phyloP scores from a whole-genome alignment of 139 green algal species.

The Chlorella sp. region DNA sequence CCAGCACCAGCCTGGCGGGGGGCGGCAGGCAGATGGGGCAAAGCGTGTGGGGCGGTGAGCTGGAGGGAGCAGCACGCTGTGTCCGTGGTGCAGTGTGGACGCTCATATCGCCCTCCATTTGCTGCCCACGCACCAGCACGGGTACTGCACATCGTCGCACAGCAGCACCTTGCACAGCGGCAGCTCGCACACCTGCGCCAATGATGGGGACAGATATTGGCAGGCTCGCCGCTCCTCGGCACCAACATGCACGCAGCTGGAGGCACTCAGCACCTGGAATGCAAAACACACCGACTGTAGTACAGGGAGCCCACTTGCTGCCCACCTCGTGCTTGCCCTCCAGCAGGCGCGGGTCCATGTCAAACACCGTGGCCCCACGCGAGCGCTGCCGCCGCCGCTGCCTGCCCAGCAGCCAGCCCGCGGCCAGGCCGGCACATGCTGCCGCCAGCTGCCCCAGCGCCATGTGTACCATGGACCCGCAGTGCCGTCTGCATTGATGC shows the following conservation, averaged over 20 bases:
- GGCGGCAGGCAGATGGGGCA: not conserved
- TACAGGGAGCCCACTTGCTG: too few species aligned
- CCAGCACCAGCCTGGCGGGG: constrained; percentile 27
- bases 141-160: constrained; percentile 36
- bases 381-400: not conserved
- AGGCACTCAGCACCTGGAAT: too few species aligned
- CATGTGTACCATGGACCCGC: too few species aligned
- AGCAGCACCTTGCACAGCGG: constrained; percentile 34
- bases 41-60: too few species aligned
- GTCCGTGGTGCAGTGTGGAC: too few species aligned
- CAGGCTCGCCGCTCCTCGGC: too few species aligned
- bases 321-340: constrained; percentile 16
- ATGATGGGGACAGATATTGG: too few species aligned
- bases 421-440: not conserved
- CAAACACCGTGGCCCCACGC: not conserved
- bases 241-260: too few species aligned
- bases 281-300: not conserved
- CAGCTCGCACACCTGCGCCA: constrained; percentile 34
- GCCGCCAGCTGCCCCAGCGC: too few species aligned
- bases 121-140: constrained; percentile 12
- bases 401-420: constrained; percentile 2
- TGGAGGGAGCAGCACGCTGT: too few species aligned
- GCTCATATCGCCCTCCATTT: not conserved
- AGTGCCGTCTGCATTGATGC: too few species aligned
- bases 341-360: constrained; percentile 10